A percentile compares a stretch with the other conserved stretches of the same genome.
Conservation (phyloP, 352 stramenopile genomes). For the Pythium biforme region DNA sequence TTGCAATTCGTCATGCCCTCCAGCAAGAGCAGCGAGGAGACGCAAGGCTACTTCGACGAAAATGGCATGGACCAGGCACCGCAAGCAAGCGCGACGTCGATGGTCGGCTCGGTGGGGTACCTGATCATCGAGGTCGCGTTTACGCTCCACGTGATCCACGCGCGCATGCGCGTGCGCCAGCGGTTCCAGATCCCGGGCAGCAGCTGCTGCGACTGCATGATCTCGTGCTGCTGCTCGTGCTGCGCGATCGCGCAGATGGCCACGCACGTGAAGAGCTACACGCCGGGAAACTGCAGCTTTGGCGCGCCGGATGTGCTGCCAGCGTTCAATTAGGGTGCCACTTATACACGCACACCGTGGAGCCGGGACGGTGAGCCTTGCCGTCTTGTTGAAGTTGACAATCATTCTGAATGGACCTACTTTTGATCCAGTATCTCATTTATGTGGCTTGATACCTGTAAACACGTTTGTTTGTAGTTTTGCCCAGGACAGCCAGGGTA, state of each 20-base stretch:
- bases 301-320: slow-evolving; percentile 16
- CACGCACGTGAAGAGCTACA: slow-evolving; percentile 34
- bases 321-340: slow-evolving; percentile 18
- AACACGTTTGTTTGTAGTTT: no score
- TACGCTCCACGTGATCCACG: neutral
- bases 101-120: neutral
- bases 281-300: slow-evolving; percentile 22
- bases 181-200: slow-evolving; percentile 30
- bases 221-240: slow-evolving; percentile 26
- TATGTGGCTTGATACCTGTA: no score
- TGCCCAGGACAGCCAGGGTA: no score
- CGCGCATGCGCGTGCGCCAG: slow-evolving; percentile 7
- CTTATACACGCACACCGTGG: no score
- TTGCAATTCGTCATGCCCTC: neutral
- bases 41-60: no score
- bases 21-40: neutral
- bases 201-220: slow-evolving; percentile 8
- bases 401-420: no score
- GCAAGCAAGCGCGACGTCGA: neutral
- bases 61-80: no score
- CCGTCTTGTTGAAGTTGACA: no score
- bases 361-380: no score
- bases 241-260: slow-evolving; percentile 35
- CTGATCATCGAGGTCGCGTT: neutral
- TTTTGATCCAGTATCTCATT: no score